These are phyloP conservation scores for Fusarium sulawesiense DNA, from an alignment of 2,329 filamentous ascomycete species.

Conservation along the genomic window DNA sequence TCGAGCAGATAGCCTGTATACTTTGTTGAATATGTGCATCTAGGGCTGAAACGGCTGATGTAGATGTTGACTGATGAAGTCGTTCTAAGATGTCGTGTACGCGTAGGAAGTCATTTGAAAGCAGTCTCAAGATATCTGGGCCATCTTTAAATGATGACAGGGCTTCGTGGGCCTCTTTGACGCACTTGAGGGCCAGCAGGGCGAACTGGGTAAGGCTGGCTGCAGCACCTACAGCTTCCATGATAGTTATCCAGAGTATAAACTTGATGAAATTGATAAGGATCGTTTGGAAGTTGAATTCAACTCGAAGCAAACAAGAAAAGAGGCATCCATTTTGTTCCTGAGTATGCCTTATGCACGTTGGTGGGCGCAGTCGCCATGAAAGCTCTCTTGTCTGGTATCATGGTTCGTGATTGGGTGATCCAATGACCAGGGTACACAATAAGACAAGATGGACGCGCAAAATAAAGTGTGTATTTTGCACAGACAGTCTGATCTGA, in stretches of 20 bases:
- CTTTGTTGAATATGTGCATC: not conserved
- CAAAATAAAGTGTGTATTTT: not conserved
- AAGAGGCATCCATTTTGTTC: not conserved
- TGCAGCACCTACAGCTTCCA: not conserved
- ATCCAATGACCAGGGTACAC: not conserved
- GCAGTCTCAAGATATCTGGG: not conserved
- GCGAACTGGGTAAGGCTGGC: not conserved
- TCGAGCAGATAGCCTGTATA: not conserved
- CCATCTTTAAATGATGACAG: not conserved
- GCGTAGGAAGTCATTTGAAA: not conserved
- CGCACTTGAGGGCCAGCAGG: not conserved
- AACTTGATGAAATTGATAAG: not conserved
- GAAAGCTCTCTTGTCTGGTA: too few species aligned
- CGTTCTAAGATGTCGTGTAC: not conserved
- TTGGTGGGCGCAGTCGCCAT: not conserved
- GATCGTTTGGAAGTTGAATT: not conserved
- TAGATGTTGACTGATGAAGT: not conserved
- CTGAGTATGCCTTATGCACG: not conserved
- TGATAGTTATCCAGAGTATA: not conserved
- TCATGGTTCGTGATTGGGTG: not conserved
- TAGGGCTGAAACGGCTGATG: not conserved
- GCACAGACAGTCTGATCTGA: not conserved
- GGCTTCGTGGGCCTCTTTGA: not conserved
- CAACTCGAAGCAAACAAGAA: not conserved
- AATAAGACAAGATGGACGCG: not conserved